Base-by-base conservation (phyloP, 2,329 filamentous ascomycete species). In the Paracoccidioides lutzii region DNA sequence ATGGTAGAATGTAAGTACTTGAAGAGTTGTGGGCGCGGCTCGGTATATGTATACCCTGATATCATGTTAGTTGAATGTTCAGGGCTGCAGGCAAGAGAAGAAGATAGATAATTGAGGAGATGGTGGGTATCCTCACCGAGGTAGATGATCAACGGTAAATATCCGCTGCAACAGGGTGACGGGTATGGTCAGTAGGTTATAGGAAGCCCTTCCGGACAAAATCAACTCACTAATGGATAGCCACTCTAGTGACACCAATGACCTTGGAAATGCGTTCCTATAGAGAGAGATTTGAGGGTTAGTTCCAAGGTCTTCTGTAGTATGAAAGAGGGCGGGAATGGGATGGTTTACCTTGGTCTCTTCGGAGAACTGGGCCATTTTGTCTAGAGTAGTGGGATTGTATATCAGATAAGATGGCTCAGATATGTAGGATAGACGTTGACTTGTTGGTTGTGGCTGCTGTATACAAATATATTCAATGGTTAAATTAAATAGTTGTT, bases 201-300 rank as follows among this genome's bases (percentile, higher is more conserved):
- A 79, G 78, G 73, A 60, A 58, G 30, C 7, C 15, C 12, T 3
- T 8, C 22, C 55, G 12, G 42, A 53, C 8, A 22, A 33, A 54
- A n/a, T 52, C 41, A 33, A 69, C 86, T 63, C 82, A 94, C 89
- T 97, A 98, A 78, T 98, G 93, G 69, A 98, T 87, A 58, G 88
- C 90, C 66, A 96, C 85, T 67, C 90, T 84, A 60, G 90, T 93
- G 71, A 96, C 78, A 74, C 97, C 93, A 72, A 98, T 93, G 76
- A 97, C 81, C 79, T 90, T 91, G 68, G 88, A 85, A 75, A 98
- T 95, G 79, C 93, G 90, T 85, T 98, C 93, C 91, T 96, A 66
- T 35, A 53, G 22, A 32, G 38, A 38, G 9, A 33, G 33, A 53
- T 14, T 12, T 4, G n/a, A 37, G n/a, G 22, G 32, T 54, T 33